Percentiles rank a stretch among this genome's conserved stretches.
Conservation (phyloP, 1,139 yeast species). For the Sugiyamaella sp. region DNA sequence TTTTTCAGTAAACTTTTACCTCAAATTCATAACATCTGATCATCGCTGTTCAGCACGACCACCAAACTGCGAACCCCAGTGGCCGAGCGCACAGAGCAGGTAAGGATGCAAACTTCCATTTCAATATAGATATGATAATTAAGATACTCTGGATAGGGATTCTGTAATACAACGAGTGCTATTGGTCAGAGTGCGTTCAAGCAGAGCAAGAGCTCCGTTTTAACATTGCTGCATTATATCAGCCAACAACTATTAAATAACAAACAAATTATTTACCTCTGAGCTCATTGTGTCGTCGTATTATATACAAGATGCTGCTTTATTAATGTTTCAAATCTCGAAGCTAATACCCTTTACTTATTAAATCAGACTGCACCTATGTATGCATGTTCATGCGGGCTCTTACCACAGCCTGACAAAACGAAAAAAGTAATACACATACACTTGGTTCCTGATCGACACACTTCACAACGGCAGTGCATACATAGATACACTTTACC, state of each 20-base stretch:
- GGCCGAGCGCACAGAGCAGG: too few relatives aligned
- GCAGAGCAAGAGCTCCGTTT: too few relatives aligned
- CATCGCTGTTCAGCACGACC: neutral
- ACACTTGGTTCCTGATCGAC: neutral
- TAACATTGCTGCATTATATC: too few relatives aligned
- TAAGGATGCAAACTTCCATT: too few relatives aligned
- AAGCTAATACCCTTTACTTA: constrained; percentile 1
- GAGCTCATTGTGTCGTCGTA: neutral
- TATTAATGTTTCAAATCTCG: constrained; percentile 8
- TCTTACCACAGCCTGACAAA: neutral
- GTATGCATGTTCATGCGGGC: neutral
- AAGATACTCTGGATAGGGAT: too few relatives aligned
- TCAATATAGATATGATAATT: too few relatives aligned
- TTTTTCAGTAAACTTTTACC: neutral
- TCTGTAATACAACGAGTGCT: too few relatives aligned
- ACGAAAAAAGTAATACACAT: neutral
- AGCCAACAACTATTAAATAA: neutral
- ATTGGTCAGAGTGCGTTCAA: too few relatives aligned
- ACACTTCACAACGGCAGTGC: neutral
- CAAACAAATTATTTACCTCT: neutral
- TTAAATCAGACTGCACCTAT: neutral
- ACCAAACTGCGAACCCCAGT: neutral
- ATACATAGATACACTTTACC: neutral
- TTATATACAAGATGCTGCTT: neutral
- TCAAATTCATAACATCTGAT: neutral